Evolutionary conservation across 257 asterid genomes (phyloP).

Genomic region (Oldenlandia corymbosa): DNA sequence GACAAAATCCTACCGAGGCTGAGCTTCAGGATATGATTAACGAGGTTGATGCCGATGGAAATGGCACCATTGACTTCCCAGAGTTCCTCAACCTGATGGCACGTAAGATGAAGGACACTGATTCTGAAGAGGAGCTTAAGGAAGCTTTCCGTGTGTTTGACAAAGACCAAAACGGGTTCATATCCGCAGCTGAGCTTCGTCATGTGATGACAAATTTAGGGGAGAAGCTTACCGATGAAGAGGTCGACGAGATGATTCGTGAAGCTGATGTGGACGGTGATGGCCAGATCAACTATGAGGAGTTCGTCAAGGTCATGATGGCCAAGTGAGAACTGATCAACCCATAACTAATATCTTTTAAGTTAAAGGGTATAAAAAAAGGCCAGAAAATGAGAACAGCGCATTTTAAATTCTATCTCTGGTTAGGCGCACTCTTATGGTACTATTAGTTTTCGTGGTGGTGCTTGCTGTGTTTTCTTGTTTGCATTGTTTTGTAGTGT

Average conservation of each 20-base stretch:
- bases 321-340: conserved; percentile 54
- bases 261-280: conserved; percentile 92
- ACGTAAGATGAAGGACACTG: conserved; percentile 83
- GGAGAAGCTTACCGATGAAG: conserved; percentile 85
- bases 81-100: conserved; percentile 94
- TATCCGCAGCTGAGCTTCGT: conserved; percentile 86
- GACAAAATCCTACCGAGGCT: conserved; percentile 89
- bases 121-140: conserved; percentile 85
- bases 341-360: conserved; percentile 18
- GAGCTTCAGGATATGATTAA: conserved; percentile 89
- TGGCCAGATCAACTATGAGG: conserved; percentile 87
- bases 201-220: conserved; percentile 88
- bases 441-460: conserved; percentile 18
- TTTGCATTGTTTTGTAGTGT: conserved; percentile 33
- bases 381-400: conserved; percentile 22
- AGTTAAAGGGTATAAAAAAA: conserved; percentile 8
- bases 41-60: conserved; percentile 85
- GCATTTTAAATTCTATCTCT: conserved; percentile 24
- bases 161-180: conserved; percentile 84
- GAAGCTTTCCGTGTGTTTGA: conserved; percentile 89
- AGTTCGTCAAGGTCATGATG: conserved; percentile 93
- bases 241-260: conserved; percentile 89
- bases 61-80: conserved; percentile 81
- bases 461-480: conserved; percentile 21
- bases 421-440: conserved; percentile 20